Conservation (phyloP, 768 basidiomycete genomes). For the Mycena rebaudengoi region DNA sequence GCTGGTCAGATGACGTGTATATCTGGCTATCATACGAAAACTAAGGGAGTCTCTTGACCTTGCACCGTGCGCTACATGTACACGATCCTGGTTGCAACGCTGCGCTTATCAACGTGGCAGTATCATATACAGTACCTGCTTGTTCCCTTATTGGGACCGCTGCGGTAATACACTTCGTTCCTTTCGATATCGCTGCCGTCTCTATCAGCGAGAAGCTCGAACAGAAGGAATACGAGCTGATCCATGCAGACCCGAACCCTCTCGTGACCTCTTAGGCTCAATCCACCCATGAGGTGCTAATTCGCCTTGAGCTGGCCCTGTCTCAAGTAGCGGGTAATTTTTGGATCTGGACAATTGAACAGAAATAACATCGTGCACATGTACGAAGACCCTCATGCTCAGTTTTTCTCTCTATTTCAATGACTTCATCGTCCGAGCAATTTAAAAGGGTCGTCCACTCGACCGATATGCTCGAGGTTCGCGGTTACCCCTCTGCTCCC, state of each 20-base stretch:
- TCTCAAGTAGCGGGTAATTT: not conserved
- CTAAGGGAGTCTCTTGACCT: constrained; percentile 10
- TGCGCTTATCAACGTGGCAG: constrained; percentile 3
- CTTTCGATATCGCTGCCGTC: constrained; percentile 3
- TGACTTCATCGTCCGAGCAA: not conserved
- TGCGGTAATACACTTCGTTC: constrained; percentile 10
- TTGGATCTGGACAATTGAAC: not conserved
- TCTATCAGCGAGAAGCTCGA: constrained; percentile 2
- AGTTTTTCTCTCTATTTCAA: not conserved
- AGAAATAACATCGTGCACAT: not conserved
- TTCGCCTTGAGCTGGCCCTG: not conserved
- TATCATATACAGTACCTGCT: too few species aligned
- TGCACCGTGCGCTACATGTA: constrained; percentile 1
- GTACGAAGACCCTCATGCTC: not conserved
- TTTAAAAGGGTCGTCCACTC: constrained; percentile 6
- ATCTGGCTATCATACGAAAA: not conserved
- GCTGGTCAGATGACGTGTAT: not conserved
- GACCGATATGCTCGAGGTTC: constrained; percentile 1
- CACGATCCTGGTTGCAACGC: not conserved
- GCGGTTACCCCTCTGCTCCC: not conserved
- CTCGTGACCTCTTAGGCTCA: constrained; percentile 6
- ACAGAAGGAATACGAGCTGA: not conserved
- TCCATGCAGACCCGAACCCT: constrained; percentile 5
- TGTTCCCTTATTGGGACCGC: not conserved
- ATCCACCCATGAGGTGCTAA: not conserved